Conservation (phyloP, 2,329 filamentous ascomycete species). For the Colletotrichum destructivum region DNA sequence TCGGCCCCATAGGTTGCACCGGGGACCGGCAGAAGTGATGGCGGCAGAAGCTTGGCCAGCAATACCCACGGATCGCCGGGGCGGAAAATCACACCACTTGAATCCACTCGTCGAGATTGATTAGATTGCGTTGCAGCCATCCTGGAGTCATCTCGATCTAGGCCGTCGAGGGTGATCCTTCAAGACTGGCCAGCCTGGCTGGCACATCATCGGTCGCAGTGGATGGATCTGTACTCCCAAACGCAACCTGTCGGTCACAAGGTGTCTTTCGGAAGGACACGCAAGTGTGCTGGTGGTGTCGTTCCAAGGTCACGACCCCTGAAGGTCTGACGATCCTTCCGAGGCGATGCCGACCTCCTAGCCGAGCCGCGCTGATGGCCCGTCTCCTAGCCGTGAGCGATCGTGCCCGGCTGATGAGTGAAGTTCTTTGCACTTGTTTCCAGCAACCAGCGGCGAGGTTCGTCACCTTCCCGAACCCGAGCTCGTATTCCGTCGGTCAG, state of each 20-base stretch:
- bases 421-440: neutral
- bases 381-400: neutral
- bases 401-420: conserved; percentile 16
- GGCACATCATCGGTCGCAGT: conserved; percentile 1
- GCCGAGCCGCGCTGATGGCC: neutral
- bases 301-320: conserved; percentile 23
- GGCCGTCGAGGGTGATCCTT: neutral
- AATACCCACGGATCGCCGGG: conserved; percentile 21
- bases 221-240: neutral
- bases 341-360: conserved; percentile 14
- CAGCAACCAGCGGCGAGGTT: too few species aligned
- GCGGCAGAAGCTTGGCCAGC: neutral
- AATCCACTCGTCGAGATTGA: conserved; percentile 18
- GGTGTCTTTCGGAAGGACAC: neutral
- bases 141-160: conserved; percentile 24
- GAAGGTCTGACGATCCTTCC: conserved; percentile 15
- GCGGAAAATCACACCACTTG: conserved; percentile 33
- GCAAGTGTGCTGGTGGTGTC: conserved; percentile 7
- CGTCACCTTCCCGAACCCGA: neutral
- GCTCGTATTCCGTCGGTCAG: conserved; percentile 30
- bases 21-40: neutral
- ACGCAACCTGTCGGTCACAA: conserved; percentile 2
- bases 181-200: neutral
- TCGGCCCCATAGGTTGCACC: conserved; percentile 19
- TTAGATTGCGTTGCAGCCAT: conserved; percentile 39